Base-by-base conservation (phyloP, 208 protist species). In the Trypanosoma brucei region DNA sequence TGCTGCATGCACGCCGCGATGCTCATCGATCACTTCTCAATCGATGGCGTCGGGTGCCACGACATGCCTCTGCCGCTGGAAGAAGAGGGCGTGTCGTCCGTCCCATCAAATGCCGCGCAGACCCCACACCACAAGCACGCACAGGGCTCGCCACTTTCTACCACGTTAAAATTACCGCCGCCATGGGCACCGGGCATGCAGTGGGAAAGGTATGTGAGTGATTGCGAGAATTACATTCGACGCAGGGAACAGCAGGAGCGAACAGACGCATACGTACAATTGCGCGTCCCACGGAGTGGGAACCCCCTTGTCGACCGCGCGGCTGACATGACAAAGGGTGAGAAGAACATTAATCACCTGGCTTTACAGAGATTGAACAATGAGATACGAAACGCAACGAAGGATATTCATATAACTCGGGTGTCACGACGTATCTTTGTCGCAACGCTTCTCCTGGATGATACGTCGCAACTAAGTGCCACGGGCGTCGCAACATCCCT, bases 1-100 rank as follows among this genome's bases (percentile, higher is more conserved):
- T 94, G 84, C 62, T 89, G 68, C 67, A 87, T 92, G 83, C 88
- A 94, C 63, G 88, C 83, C 3, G 56, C 63, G 22, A 37, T 61
- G 22, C 78, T 94, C 8, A 78, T 94, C n/a, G 78, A 92, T 60
- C 71, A 88, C 65, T 85, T 78, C 59, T 78, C 70, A n/a, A 11
- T 75, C 3, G 72, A 58, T 40, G 45, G 34, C 3, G 34, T 9
- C 5, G 44, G 51, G 35, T 31, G 3, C 37, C 13, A 22, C 30
- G 42, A 36, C 3, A 45, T 50, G 2, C 68, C 68, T 51, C 40
- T 33, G 13, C 61, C 65, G 9, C 45, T 66, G 6, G 63, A 51
- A n/a, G 58, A 64, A 31, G 54, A 53, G 38, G 38, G 11, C 39
- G 30, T 33, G 9, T 4, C 22, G 36, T 14, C 22, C 8, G 45